A percentile compares a stretch with the other conserved stretches of the same genome.
phyloP scores from a whole-genome alignment of 139 green algal species.

The Limnomonas spitsbergensis region DNA sequence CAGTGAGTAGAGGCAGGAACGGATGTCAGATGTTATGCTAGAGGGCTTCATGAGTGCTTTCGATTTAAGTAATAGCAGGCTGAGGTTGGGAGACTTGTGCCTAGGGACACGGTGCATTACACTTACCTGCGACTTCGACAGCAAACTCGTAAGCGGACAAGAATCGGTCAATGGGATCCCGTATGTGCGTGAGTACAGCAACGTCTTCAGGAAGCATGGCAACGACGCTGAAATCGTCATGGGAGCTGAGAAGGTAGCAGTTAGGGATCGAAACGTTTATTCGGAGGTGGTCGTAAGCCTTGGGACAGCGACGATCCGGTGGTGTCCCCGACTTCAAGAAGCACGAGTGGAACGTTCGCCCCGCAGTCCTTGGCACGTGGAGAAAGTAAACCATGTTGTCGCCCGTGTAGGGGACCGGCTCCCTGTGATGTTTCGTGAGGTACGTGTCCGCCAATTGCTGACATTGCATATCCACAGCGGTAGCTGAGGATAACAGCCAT shows the following conservation, averaged over 20 bases:
- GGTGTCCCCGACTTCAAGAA: constrained; percentile 74
- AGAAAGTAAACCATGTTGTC: constrained; percentile 54
- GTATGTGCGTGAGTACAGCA: constrained; percentile 59
- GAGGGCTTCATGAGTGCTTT: too few relatives aligned
- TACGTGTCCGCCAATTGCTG: constrained; percentile 35
- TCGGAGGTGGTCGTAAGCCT: constrained; percentile 82
- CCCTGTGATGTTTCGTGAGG: constrained; percentile 41
- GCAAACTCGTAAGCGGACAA: constrained; percentile 89
- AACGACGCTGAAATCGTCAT: constrained; percentile 87
- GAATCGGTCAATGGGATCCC: constrained; percentile 78
- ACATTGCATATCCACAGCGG: neutral
- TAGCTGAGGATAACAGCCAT: neutral
- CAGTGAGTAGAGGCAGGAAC: too few relatives aligned
- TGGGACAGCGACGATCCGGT: constrained; percentile 55
- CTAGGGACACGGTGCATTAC: too few relatives aligned
- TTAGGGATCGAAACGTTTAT: constrained; percentile 54
- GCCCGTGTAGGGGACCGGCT: constrained; percentile 36
- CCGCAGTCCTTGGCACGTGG: neutral
- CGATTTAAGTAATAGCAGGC: too few relatives aligned
- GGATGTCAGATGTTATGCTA: too few relatives aligned
- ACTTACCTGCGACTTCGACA: constrained; percentile 24
- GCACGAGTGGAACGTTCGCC: constrained; percentile 45
- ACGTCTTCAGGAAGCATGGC: constrained; percentile 48
- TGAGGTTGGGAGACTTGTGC: too few relatives aligned
- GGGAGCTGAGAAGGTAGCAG: constrained; percentile 76